phyloP scores from a whole-genome alignment of 495 filamentous ascomycete species.

The Hypoxylon trugodes region DNA sequence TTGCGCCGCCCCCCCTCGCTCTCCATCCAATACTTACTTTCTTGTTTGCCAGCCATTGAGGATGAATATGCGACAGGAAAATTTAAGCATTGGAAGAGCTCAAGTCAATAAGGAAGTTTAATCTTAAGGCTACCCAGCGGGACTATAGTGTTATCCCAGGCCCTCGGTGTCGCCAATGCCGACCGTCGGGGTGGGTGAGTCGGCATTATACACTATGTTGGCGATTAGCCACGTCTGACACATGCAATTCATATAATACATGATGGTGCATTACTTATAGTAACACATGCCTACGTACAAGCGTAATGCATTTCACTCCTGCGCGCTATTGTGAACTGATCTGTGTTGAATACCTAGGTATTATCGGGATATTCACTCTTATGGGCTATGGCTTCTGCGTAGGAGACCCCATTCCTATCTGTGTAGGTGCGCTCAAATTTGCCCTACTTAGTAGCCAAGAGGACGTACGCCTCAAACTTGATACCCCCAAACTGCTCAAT shows the following conservation, averaged over 20 bases:
- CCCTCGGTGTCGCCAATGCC: neutral
- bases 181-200: neutral
- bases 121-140: neutral
- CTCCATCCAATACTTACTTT: constrained; percentile 4
- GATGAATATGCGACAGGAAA: neutral
- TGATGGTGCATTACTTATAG: neutral
- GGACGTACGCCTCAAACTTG: constrained; percentile 39
- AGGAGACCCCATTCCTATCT: neutral
- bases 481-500: constrained; percentile 36
- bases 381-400: neutral
- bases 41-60: neutral
- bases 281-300: too few species aligned
- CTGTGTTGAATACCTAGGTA: neutral
- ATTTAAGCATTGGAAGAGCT: neutral
- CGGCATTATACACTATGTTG: neutral
- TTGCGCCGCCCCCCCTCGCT: neutral
- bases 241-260: neutral
- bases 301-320: neutral
- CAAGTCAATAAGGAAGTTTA: neutral
- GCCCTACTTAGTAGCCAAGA: constrained; percentile 36
- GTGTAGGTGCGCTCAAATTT: neutral
- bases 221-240: neutral
- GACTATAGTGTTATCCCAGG: neutral
- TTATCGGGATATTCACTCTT: neutral
- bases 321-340: neutral